A percentile compares a stretch with the other conserved stretches of the same genome.
Conservation (phyloP, 441 rosid species). For the Bocquillonia castaneifolia region DNA sequence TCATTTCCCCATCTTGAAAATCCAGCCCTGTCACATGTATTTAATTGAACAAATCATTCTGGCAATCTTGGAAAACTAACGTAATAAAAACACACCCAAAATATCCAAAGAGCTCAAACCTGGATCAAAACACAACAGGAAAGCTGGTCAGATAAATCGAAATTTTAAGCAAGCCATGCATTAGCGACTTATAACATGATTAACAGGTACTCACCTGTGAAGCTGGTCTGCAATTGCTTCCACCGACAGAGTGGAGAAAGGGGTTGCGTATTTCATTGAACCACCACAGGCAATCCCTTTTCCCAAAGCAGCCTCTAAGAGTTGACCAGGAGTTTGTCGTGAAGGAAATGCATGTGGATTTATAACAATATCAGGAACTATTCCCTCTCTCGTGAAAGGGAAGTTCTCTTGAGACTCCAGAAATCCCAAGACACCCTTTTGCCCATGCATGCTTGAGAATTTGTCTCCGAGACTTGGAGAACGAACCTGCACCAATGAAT, state of each 20-base stretch:
- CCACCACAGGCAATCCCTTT: conserved; percentile 84
- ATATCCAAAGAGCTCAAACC: background rate
- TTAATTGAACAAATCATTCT: background rate
- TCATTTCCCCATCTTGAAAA: conserved; percentile 83
- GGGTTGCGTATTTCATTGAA: conserved; percentile 64
- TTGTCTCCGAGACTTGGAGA: conserved; percentile 92
- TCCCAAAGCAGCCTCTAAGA: conserved; percentile 86
- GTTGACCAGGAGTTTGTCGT: conserved; percentile 96
- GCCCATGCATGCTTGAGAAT: conserved; percentile 98
- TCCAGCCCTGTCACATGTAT: conserved; percentile 56
- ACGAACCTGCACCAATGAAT: conserved; percentile 52
- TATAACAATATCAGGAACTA: conserved; percentile 86
- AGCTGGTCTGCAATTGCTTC: conserved; percentile 75
- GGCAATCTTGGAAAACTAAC: background rate
- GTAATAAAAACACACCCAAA: background rate
- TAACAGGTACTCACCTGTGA: conserved; percentile 52
- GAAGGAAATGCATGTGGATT: conserved; percentile 97
- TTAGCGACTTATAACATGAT: background rate
- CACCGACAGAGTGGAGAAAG: conserved; percentile 72
- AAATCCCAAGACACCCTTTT: conserved; percentile 91
- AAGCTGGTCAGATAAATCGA: background rate
- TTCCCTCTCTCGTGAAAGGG: conserved; percentile 85
- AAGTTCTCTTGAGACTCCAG: conserved; percentile 89
- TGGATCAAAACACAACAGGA: background rate
- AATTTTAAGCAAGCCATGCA: background rate